Conservation (phyloP, 73 alveolate species). For the Paramecium biaurelia region DNA sequence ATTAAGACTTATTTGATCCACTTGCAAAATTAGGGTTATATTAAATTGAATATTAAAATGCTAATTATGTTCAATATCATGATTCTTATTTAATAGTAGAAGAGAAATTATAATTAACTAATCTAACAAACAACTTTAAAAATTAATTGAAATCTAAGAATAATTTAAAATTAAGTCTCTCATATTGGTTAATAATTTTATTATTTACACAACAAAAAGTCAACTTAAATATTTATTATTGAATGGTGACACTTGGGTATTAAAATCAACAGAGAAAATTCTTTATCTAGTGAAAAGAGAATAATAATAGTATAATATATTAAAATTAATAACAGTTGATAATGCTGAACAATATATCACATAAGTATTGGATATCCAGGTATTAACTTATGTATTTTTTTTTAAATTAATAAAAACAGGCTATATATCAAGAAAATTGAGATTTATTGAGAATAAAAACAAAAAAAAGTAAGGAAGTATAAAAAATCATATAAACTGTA, state of each 20-base stretch:
- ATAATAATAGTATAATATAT: neutral
- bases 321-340: neutral
- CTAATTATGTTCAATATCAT: neutral
- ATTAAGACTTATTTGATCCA: conserved; percentile 16
- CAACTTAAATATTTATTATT: conserved; percentile 83
- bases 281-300: conserved; percentile 57
- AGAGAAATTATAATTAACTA: neutral
- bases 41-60: neutral
- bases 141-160: conserved; percentile 76
- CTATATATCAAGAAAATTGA: too few species aligned
- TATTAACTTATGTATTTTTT: too few species aligned
- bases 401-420: too few species aligned
- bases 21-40: neutral
- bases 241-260: conserved; percentile 70
- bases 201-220: conserved; percentile 88
- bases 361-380: conserved; percentile 59
- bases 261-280: conserved; percentile 65
- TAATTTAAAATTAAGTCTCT: conserved; percentile 72
- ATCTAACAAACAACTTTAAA: conserved; percentile 80
- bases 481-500: too few species aligned
- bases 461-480: too few species aligned
- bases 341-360: neutral
- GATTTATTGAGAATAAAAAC: too few species aligned
- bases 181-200: conserved; percentile 78
- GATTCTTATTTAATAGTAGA: neutral